Percentiles rank a stretch among this genome's conserved stretches.
Evolutionary conservation across 1,284 basidiomycete species (phyloP).

Genomic region (Violaceomyces palustris): DNA sequence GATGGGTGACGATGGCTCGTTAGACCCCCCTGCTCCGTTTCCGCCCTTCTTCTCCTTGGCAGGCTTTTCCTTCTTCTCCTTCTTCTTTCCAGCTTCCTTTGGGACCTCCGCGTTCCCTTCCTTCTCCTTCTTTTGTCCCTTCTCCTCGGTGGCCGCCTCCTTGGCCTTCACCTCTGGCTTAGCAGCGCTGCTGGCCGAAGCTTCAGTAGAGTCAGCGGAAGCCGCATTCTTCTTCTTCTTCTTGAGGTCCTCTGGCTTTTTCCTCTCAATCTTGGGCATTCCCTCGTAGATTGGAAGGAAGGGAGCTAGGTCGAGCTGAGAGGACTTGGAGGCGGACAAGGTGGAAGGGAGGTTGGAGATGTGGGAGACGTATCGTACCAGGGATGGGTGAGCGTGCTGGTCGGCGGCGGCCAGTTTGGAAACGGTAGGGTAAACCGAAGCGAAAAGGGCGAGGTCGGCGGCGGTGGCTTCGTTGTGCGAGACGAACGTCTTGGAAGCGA

Average conservation of each 20-base stretch:
- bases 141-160: conserved; percentile 9
- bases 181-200: conserved; percentile 10
- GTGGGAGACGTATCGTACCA: conserved; percentile 50
- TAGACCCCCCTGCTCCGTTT: conserved; percentile 25
- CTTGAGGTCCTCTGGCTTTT: conserved; percentile 29
- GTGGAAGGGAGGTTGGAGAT: conserved; percentile 40
- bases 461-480: conserved; percentile 40
- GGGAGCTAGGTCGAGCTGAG: conserved; percentile 27
- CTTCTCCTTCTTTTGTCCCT: conserved; percentile 8
- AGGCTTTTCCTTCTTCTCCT: conserved; percentile 44
- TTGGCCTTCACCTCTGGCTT: conserved; percentile 7
- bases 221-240: conserved; percentile 43
- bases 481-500: conserved; percentile 40
- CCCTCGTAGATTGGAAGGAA: conserved; percentile 48
- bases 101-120: conserved; percentile 2
- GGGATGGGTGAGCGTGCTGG: conserved; percentile 46
- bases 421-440: conserved; percentile 41
- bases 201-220: too few species aligned
- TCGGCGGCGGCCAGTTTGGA: conserved; percentile 36
- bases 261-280: conserved; percentile 44
- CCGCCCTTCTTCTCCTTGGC: conserved; percentile 39
- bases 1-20: conserved; percentile 31
- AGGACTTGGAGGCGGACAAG: conserved; percentile 15
- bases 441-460: conserved; percentile 49
- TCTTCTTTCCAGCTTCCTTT: conserved; percentile 10